These are phyloP conservation scores for Podospora pseudocomata DNA, from an alignment of 495 filamentous ascomycete genomes.

Conservation along the genomic window DNA sequence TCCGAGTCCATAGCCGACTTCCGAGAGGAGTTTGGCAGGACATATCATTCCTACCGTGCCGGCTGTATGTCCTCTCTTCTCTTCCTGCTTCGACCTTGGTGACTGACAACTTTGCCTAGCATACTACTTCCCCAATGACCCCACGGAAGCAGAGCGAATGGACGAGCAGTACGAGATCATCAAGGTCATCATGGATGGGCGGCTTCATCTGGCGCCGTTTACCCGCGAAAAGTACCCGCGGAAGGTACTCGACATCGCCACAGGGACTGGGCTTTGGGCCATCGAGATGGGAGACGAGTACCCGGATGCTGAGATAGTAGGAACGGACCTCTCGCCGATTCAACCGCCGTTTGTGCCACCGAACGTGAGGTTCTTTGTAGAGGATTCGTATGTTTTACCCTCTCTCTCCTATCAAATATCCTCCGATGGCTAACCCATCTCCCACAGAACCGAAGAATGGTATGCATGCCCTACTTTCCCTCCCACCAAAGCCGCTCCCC, in stretches of 20 bases:
- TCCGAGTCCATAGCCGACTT: constrained; percentile 44
- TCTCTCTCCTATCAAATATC: not conserved
- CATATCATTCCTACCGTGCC: constrained; percentile 57
- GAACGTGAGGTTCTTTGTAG: constrained; percentile 47
- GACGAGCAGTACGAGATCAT: constrained; percentile 62
- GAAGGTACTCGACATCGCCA: constrained; percentile 65
- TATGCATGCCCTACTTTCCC: not conserved
- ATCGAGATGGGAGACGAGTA: constrained; percentile 46
- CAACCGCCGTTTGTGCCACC: constrained; percentile 42
- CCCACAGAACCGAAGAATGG: constrained; percentile 26
- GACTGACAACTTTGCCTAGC: constrained; percentile 33
- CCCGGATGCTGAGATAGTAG: constrained; percentile 40
- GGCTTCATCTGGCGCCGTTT: constrained; percentile 57
- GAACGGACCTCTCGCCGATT: constrained; percentile 43
- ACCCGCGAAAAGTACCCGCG: constrained; percentile 43
- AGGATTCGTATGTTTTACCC: constrained; percentile 38
- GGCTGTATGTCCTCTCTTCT: constrained; percentile 32
- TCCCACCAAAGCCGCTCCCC: constrained; percentile 19
- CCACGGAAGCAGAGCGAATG: constrained; percentile 47
- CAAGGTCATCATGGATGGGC: constrained; percentile 49
- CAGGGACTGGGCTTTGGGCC: constrained; percentile 58
- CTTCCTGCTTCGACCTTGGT: not conserved
- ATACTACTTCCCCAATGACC: constrained; percentile 61
- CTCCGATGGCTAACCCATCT: constrained; percentile 21
- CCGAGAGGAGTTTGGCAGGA: constrained; percentile 58